phyloP scores from a whole-genome alignment of 2,329 filamentous ascomycete genomes.

The Lasiodiplodia gonubiensis region DNA sequence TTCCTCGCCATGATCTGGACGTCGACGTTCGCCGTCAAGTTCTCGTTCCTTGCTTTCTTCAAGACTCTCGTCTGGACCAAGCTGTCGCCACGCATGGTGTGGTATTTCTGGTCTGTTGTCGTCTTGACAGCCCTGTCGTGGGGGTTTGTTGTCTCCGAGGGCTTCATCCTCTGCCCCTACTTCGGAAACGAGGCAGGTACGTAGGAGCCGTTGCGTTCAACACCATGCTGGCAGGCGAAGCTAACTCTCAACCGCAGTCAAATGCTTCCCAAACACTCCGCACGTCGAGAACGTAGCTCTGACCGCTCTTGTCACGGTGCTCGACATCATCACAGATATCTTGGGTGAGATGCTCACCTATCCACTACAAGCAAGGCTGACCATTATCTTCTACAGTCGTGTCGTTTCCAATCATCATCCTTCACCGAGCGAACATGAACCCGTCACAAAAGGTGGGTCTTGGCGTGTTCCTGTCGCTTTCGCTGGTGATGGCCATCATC shows the following conservation, averaged over 20 bases:
- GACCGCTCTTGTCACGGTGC: background rate
- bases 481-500: slow-evolving; percentile 10
- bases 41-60: slow-evolving; percentile 27
- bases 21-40: slow-evolving; percentile 20
- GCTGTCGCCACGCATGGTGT: background rate
- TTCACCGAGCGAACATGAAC: background rate
- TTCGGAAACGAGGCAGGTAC: slow-evolving; percentile 17
- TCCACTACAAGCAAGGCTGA: too few relatives aligned
- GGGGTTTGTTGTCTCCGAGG: background rate
- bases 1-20: slow-evolving; percentile 20
- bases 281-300: background rate
- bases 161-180: slow-evolving; percentile 15
- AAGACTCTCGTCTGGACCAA: background rate
- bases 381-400: background rate
- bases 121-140: slow-evolving; percentile 13
- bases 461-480: background rate
- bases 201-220: background rate
- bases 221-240: background rate
- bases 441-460: background rate
- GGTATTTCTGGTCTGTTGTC: slow-evolving; percentile 24
- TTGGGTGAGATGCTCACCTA: background rate
- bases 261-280: background rate
- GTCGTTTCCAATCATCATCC: background rate
- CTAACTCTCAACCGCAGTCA: background rate
- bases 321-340: slow-evolving; percentile 8